Conservation (phyloP, 768 basidiomycete species). For the Auricularia sp. region DNA sequence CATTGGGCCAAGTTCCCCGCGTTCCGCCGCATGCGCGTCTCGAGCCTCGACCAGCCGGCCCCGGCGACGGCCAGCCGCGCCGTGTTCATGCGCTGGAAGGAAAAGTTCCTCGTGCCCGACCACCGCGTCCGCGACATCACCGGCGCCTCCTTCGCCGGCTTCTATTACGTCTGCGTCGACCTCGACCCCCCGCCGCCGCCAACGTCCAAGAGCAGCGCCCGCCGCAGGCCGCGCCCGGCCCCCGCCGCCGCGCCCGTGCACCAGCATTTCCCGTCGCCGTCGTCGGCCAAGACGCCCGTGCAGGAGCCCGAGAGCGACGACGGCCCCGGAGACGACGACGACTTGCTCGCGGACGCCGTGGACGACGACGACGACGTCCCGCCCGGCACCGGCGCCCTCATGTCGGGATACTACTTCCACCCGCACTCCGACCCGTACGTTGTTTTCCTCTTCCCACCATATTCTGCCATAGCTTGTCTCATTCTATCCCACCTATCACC, state of each 20-base stretch:
- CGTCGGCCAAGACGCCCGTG: constrained; percentile 36
- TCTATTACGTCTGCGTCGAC: constrained; percentile 93
- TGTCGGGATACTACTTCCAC: constrained; percentile 91
- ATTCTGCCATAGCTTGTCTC: no score
- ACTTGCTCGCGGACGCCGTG: constrained; percentile 5
- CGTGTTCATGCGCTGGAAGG: constrained; percentile 96
- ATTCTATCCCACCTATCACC: no score
- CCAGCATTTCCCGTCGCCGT: constrained; percentile 28
- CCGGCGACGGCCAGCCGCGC: constrained; percentile 12
- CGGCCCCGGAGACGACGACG: constrained; percentile 1
- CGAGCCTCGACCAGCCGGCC: constrained; percentile 1
- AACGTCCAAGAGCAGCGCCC: constrained; percentile 26
- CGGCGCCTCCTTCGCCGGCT: constrained; percentile 91
- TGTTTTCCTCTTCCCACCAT: no score
- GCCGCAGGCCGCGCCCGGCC: constrained; percentile 20
- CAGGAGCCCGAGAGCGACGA: constrained; percentile 27
- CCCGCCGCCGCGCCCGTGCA: constrained; percentile 25
- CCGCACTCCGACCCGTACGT: constrained; percentile 87
- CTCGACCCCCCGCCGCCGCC: constrained; percentile 49
- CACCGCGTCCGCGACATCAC: constrained; percentile 89
- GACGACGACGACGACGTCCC: constrained; percentile 3
- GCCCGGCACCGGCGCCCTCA: constrained; percentile 37
- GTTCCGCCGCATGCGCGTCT: constrained; percentile 56
- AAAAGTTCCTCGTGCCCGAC: constrained; percentile 90
- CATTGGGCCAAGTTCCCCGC: constrained; percentile 94